A percentile compares a stretch with the other conserved stretches of the same genome.
Evolutionary conservation across 116 monocot genomes (phyloP).

Genomic region (Zostera marina): DNA sequence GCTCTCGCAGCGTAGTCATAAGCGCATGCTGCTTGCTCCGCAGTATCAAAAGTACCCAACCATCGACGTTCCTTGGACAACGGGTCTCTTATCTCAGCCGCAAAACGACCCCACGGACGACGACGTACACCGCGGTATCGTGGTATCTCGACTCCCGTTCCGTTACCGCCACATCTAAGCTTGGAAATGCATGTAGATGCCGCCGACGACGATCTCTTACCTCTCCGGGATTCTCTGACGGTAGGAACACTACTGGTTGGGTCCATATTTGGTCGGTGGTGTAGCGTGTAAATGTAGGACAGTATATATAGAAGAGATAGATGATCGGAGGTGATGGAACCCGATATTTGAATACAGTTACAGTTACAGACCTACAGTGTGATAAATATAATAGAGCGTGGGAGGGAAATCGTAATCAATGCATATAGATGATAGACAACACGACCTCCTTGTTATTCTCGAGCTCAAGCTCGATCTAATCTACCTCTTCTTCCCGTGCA

Average conservation of each 20-base stretch:
- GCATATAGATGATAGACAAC: no score
- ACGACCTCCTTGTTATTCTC: no score
- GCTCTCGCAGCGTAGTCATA: constrained; percentile 94
- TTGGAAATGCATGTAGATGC: background rate
- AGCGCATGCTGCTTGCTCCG: constrained; percentile 92
- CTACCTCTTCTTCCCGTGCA: no score
- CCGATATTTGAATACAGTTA: no score
- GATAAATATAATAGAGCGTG: no score
- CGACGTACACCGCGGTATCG: constrained; percentile 77
- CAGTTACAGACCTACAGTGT: no score
- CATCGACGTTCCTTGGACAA: constrained; percentile 87
- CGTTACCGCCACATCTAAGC: background rate
- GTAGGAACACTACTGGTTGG: background rate
- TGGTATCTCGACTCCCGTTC: background rate
- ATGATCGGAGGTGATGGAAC: no score
- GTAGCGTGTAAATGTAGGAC: no score
- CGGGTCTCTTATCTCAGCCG: constrained; percentile 86
- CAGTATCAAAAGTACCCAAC: constrained; percentile 96
- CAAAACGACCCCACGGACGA: constrained; percentile 85
- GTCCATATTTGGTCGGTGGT: no score
- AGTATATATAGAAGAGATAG: no score
- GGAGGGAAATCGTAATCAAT: no score
- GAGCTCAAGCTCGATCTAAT: no score
- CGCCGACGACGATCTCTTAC: constrained; percentile 2
- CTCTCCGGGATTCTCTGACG: constrained; percentile 2